phyloP scores from a whole-genome alignment of 148 eudicot genomes.

The Rhododendron mucronatum region DNA sequence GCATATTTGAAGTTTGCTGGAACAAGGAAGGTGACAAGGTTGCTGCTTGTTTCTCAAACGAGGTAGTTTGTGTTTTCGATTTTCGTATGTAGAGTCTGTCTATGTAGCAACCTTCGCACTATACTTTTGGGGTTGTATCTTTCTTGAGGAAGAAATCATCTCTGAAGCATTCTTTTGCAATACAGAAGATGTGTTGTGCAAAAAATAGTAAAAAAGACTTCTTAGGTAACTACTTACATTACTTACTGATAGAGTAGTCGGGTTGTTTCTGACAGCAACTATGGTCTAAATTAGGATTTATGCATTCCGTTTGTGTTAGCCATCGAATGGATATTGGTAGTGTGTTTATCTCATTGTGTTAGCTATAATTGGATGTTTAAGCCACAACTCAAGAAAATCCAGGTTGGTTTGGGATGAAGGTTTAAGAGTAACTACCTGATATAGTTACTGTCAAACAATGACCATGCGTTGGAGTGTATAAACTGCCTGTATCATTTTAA shows the following conservation, averaged over 20 bases:
- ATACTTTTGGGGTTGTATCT: background rate
- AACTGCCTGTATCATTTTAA: background rate
- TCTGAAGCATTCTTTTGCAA: background rate
- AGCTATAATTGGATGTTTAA: background rate
- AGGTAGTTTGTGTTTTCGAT: conserved; percentile 63
- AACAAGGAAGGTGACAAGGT: conserved; percentile 82
- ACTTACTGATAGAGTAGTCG: background rate
- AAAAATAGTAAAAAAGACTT: background rate
- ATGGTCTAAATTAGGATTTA: background rate
- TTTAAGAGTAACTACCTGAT: background rate
- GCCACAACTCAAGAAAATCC: background rate
- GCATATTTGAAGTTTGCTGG: conserved; percentile 93
- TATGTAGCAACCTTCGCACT: background rate
- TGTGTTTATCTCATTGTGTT: background rate
- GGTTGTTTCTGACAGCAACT: background rate
- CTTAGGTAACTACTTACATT: background rate
- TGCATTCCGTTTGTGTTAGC: background rate
- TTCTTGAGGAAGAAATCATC: background rate
- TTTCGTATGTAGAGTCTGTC: conserved; percentile 29
- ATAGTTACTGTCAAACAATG: background rate
- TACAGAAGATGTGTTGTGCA: background rate
- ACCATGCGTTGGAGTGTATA: background rate
- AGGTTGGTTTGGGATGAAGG: background rate
- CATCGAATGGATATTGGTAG: background rate
- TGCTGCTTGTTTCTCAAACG: conserved; percentile 82